phyloP scores from a whole-genome alignment of 1,139 yeast species.

The Suhomyces atakaporum region DNA sequence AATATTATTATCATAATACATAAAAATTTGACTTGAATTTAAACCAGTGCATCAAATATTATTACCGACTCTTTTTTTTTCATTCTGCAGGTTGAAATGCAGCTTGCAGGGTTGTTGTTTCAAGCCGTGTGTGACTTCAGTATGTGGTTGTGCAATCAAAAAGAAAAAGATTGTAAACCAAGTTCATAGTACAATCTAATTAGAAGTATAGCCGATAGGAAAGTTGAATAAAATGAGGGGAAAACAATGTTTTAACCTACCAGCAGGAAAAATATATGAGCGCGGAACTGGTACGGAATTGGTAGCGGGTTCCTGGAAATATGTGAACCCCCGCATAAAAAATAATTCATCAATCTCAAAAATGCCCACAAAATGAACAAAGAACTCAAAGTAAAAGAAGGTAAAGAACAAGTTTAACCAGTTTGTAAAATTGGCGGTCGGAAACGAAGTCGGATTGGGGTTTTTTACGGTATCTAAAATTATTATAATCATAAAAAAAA shows the following conservation, averaged over 20 bases:
- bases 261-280: too few species aligned
- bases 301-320: constrained; percentile 4
- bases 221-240: too few species aligned
- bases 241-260: too few species aligned
- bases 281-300: background rate
- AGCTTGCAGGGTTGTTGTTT: constrained; percentile 7
- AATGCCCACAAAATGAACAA: constrained; percentile 12
- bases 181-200: too few species aligned
- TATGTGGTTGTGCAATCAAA: background rate
- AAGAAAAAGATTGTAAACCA: background rate
- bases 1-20: too few species aligned
- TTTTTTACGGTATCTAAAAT: constrained; percentile 2
- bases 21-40: too few species aligned
- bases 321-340: constrained; percentile 8
- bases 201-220: too few species aligned
- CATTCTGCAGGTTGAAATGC: too few species aligned
- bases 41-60: too few species aligned
- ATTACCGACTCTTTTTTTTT: too few species aligned
- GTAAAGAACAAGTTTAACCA: constrained; percentile 14
- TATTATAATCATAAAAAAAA: too few species aligned
- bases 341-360: constrained; percentile 10
- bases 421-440: constrained; percentile 9
- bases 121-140: constrained; percentile 8
- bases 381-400: constrained; percentile 11
- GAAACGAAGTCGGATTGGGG: constrained; percentile 1